Evolutionary conservation across 495 filamentous ascomycete species (phyloP).

Genomic region (Terfezia boudieri): DNA sequence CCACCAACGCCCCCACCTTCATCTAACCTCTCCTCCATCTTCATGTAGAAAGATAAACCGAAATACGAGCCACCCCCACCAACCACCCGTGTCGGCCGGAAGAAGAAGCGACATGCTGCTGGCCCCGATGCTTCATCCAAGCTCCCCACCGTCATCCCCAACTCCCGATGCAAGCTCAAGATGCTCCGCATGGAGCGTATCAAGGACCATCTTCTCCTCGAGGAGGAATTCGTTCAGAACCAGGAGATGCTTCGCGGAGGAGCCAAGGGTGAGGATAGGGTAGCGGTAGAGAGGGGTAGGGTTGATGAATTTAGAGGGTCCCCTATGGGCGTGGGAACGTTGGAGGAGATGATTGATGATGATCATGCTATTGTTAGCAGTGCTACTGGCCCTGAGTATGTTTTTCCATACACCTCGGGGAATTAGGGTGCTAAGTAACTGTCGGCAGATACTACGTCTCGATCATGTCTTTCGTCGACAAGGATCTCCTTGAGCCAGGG

Average conservation of each 20-base stretch:
- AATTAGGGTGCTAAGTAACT: background rate
- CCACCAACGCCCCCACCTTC: background rate
- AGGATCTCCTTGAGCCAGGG: constrained; percentile 90
- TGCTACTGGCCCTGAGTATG: constrained; percentile 69
- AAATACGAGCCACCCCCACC: constrained; percentile 98
- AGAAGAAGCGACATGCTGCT: constrained; percentile 72
- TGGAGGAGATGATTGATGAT: constrained; percentile 99
- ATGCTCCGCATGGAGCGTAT: constrained; percentile 95
- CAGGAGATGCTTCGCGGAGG: constrained; percentile 84
- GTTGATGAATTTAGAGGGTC: constrained; percentile 98
- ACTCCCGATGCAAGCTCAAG: constrained; percentile 88
- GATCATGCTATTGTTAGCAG: constrained; percentile 98
- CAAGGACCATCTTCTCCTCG: constrained; percentile 87
- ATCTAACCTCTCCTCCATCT: constrained; percentile 9
- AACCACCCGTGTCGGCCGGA: constrained; percentile 91
- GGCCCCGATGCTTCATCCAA: constrained; percentile 88
- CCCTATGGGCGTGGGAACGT: constrained; percentile 93
- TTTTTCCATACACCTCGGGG: background rate
- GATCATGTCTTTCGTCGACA: constrained; percentile 99
- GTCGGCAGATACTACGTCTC: constrained; percentile 63
- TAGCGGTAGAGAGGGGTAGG: constrained; percentile 83
- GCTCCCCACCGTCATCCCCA: constrained; percentile 79
- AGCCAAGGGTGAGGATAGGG: constrained; percentile 52
- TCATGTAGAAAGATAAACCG: constrained; percentile 81
- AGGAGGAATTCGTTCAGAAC: constrained; percentile 98